Conservation (phyloP, 257 asterid species). For the Solanum chilense region DNA sequence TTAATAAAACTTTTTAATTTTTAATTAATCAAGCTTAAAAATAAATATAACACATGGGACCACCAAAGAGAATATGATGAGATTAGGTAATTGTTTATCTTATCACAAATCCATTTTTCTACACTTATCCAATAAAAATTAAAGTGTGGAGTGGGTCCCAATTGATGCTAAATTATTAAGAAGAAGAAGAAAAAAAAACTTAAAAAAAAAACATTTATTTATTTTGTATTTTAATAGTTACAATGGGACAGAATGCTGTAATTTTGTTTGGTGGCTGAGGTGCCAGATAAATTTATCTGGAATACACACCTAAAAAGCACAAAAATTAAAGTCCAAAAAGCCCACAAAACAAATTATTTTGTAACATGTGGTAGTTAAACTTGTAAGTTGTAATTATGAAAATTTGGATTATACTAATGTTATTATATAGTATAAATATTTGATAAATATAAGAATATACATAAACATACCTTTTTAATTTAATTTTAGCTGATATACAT, state of each 20-base stretch:
- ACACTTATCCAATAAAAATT: background rate
- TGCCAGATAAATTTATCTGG: slow-evolving; percentile 34
- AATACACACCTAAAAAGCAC: slow-evolving; percentile 6
- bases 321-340: background rate
- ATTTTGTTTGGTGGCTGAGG: background rate
- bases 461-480: no score
- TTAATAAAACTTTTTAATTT: background rate
- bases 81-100: background rate
- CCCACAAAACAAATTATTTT: slow-evolving; percentile 10
- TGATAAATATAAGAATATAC: no score
- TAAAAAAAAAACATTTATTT: no score
- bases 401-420: background rate
- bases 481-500: background rate
- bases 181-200: no score
- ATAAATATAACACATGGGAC: background rate
- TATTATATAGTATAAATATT: no score
- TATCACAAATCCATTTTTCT: background rate
- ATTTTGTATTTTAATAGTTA: background rate
- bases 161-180: background rate
- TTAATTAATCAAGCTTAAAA: background rate
- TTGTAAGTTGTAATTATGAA: slow-evolving; percentile 1
- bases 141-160: background rate
- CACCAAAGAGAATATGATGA: background rate
- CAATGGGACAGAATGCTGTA: background rate
- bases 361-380: slow-evolving; percentile 9